Evolutionary conservation across 108 stramenopile species (phyloP), one percentile per base, ranked within the genome.

Genomic region (Cyclotella baltica): DNA sequence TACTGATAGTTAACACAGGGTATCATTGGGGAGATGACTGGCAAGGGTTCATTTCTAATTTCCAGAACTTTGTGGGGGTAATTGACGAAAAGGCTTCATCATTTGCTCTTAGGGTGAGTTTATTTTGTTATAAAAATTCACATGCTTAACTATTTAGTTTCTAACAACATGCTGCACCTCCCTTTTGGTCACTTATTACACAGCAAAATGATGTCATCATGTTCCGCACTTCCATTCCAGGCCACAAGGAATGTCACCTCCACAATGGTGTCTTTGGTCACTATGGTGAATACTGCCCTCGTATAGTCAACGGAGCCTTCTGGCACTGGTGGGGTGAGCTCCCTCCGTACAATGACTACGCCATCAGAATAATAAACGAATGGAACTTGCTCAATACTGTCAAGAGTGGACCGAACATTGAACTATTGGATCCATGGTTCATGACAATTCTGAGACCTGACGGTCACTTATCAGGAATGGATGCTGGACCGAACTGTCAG

Each of bases 381-480:
- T 78, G 70, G 62, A 64, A 72, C 58, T 72, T 71, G 70, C 43
- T 68, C 35, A 80, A 75, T 43, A 75, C 74, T 0, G 73, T 69
- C 55, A 75, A 75, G 59, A 75, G 62, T 35, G 76, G 78, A 50
- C 67, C 78, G 0, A 59, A 58, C 20, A 86, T 86, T 25, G 76
- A 86, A 55, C 22, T 86, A 16, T 33, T 86, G 19, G 82, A 86
- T 83, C 73, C 80, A 33, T 77, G 59, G 55, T 51, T 56, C 47
- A 88, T 88, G 87, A 83, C 87, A 6, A 58, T 80, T 30, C 62
- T 88, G 3, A 46, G 87, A 40, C 78, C 52, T n/a, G 87, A 88
- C 73, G 87, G 85, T 20, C 87, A 88, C 68, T 59, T 65, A 27
- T 77, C 84, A 9, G 78, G 73, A 11, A 52, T 69, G 34, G 87